Base-by-base conservation (phyloP, 805 yeast species). In the Saturnispora sanitii region DNA sequence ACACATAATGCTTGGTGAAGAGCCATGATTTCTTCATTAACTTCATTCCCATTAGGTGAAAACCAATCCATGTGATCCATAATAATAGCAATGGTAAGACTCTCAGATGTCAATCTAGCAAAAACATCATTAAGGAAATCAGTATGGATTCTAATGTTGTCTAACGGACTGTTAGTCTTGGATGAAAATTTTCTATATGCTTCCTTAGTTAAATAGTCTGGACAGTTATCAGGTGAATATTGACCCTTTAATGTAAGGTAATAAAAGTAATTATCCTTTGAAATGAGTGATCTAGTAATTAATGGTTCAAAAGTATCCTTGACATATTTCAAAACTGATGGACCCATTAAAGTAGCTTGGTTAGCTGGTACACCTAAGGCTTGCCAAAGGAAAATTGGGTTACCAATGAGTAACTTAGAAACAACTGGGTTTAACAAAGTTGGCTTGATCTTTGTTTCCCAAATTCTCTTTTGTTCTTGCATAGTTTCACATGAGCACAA, bases 41-140 rank as follows among this genome's bases (percentile, higher is more conserved):
- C 88, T 17, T 80, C 87, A 2, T 53, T 52, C 7, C 79, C 81
- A 13, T 66, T 56, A 28, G 83, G 79, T 49, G 79, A 78, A 55
- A 83, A 83, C 94, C 94, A 83, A 61, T 84, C 94, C 92, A 84
- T 82, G 58, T 83, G 94, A 59, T 83, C 94, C 94, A 83, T 83
- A 40, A 83, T 80, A 32, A 83, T 73, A 25, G 90, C 90, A 50
- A 79, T 77, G 4, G 88, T 77, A 33, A 83, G 68, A 9, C 86
- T 73, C 42, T 73, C 70, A 37, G 70, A 65, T 20, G 77, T 65
- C 40, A 83, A 64, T 47, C 92, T 70, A 32, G 73, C 77, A 46
- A 81, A 74, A 3, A 84, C 92, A 52, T 82, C 87, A 53, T 75
- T 79, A 52, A 83, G 66, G 43, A 78, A 77, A 57, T 84, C 94